Base-by-base conservation (phyloP, 2,329 filamentous ascomycete genomes). In the Aspergillus pseudonomiae region DNA sequence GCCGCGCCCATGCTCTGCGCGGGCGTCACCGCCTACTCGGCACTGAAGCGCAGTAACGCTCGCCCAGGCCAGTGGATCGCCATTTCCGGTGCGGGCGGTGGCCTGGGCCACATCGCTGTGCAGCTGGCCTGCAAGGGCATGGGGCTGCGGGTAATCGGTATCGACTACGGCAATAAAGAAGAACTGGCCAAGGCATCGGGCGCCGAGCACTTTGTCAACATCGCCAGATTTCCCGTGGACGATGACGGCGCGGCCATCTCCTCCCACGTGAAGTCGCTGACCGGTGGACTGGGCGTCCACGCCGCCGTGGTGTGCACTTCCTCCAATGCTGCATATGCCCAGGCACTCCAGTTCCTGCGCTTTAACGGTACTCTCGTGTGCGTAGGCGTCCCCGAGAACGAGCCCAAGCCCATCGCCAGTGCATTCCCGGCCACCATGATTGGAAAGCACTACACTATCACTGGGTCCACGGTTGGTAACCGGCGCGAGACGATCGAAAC, bases 1-100 rank as follows among this genome's bases (percentile, higher is more conserved):
- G 89, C 89, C 0, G 89, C 89, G 1, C 89, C 88, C 0, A 83
- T 91, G 79, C 83, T 90, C 58, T 91, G 88, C 75, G 88, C 88
- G 14, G 89, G 89, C 34, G 83, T 91, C 16, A 91, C 88, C 2
- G 85, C 87, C n/a, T 91, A 90, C 77, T 79, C 85, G 3, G 89
- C 88, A 24, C 82, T 91, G 48, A 84, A 86, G 61, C 89, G 89
- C 71, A 84, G 83, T 61, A 81, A 83, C 45, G 86, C 86, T 3
- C 80, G 84, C 61, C 82, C 84, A 1, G 88, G 88, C 5, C 81
- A 88, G 56, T 88, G 82, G 81, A 83, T 90, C 2, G 84, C 87
- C 0, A 83, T 91, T 45, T 80, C 83, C 48, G 85, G 86, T 32
- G 86, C 86, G 0, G 88, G 88, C 52, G 87, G 87, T 63, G 88